These are phyloP conservation scores for Wickerhamomyces subpelliculosus DNA, from an alignment of 805 yeast species.

Conservation along the genomic window DNA sequence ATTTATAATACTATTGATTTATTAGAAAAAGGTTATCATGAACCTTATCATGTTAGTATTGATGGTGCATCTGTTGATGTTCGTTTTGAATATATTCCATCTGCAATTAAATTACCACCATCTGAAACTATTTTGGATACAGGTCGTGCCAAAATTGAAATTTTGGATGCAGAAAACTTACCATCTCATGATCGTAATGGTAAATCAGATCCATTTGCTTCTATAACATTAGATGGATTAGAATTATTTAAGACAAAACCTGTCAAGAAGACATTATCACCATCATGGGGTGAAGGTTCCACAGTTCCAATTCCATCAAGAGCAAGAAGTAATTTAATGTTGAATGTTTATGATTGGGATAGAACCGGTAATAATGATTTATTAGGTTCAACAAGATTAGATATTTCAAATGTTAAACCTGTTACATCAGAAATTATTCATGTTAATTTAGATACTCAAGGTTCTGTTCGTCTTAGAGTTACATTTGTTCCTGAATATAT, in stretches of 20 bases:
- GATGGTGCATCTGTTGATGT: constrained; percentile 35
- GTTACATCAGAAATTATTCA: constrained; percentile 37
- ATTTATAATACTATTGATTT: constrained; percentile 45
- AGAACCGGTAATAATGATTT: constrained; percentile 61
- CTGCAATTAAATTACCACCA: constrained; percentile 44
- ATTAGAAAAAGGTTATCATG: constrained; percentile 39
- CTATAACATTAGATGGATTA: constrained; percentile 45
- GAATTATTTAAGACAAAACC: constrained; percentile 52
- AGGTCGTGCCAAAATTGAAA: constrained; percentile 51
- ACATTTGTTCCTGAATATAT: constrained; percentile 59
- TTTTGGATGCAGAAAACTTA: constrained; percentile 49
- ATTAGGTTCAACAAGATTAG: constrained; percentile 46
- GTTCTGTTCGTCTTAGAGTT: constrained; percentile 46
- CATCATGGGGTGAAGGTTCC: constrained; percentile 68
- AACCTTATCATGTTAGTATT: constrained; percentile 40
- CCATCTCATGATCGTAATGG: constrained; percentile 64
- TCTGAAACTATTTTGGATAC: constrained; percentile 63
- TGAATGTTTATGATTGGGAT: constrained; percentile 71
- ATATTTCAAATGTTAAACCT: constrained; percentile 43
- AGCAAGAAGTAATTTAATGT: constrained; percentile 39
- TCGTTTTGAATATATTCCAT: constrained; percentile 56
- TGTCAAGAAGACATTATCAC: constrained; percentile 60
- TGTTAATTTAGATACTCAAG: constrained; percentile 56
- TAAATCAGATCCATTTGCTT: constrained; percentile 66
- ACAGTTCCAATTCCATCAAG: constrained; percentile 59